phyloP scores from a whole-genome alignment of 345 rosid species.

The Eucalyptus cloeziana region DNA sequence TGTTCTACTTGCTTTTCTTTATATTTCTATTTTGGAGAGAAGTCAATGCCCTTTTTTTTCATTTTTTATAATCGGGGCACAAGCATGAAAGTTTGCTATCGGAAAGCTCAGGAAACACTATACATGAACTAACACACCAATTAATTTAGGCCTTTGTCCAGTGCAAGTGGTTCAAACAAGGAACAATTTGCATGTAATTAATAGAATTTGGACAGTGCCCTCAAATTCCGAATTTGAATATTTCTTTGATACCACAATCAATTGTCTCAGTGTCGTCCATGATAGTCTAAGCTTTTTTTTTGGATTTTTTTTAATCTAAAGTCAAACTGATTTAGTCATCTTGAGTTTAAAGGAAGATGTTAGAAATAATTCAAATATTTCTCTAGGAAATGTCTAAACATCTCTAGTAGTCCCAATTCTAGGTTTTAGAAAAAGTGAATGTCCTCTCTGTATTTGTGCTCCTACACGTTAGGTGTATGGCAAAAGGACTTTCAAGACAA shows the following conservation, averaged over 20 bases:
- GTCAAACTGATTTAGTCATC: background rate
- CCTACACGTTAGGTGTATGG: background rate
- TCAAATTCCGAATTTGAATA: background rate
- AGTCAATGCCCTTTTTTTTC: background rate
- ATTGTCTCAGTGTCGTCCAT: background rate
- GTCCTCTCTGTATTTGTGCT: background rate
- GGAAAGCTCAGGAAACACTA: background rate
- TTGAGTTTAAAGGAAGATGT: too few relatives aligned
- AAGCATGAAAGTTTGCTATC: too few relatives aligned
- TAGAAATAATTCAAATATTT: too few relatives aligned
- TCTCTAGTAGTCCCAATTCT: background rate
- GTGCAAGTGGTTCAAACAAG: background rate
- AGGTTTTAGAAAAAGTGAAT: background rate
- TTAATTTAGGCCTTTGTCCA: background rate
- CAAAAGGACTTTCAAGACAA: background rate
- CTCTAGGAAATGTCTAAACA: background rate
- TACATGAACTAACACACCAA: background rate
- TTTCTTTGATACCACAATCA: background rate
- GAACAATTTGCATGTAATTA: background rate
- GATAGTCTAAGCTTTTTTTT: background rate
- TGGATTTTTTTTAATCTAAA: background rate
- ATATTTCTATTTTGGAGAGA: background rate
- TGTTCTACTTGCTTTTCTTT: background rate
- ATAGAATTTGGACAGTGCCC: background rate
- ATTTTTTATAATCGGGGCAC: background rate